phyloP scores from a whole-genome alignment of 257 asterid genomes.

The Knoxia roxburghii region DNA sequence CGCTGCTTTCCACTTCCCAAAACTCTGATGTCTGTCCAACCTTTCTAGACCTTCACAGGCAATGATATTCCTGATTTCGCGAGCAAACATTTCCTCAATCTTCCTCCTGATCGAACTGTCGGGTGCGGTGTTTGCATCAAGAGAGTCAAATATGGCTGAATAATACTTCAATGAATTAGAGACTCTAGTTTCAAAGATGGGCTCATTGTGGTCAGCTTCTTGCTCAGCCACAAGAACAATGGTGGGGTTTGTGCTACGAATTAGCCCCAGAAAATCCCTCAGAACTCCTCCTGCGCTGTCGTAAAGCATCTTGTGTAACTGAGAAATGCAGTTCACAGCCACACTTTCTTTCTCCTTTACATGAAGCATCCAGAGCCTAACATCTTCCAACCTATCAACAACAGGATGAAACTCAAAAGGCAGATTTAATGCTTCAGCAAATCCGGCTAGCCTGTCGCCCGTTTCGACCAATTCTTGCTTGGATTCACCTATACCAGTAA shows the following conservation, averaged over 20 bases:
- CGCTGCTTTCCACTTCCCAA: conserved; percentile 50
- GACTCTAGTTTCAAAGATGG: conserved; percentile 47
- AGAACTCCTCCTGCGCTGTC: conserved; percentile 51
- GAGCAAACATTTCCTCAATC: conserved; percentile 76
- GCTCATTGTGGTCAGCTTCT: conserved; percentile 65
- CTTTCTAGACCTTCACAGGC: conserved; percentile 82
- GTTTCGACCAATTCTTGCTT: conserved; percentile 84
- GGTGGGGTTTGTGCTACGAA: conserved; percentile 72
- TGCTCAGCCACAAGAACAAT: conserved; percentile 73
- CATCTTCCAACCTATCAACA: conserved; percentile 86
- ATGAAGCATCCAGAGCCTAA: conserved; percentile 98
- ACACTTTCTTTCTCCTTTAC: conserved; percentile 80
- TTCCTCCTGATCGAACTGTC: conserved; percentile 54
- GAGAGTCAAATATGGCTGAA: conserved; percentile 68
- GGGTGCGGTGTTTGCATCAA: conserved; percentile 48
- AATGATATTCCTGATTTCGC: conserved; percentile 62
- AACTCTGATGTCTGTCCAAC: conserved; percentile 63
- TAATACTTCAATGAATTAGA: conserved; percentile 57
- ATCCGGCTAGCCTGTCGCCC: conserved; percentile 64
- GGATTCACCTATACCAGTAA: conserved; percentile 87
- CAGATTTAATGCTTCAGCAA: conserved; percentile 62
- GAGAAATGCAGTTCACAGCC: conserved; percentile 71
- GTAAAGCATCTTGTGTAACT: conserved; percentile 73
- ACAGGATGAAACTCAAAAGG: conserved; percentile 89
- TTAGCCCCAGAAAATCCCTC: conserved; percentile 59